Base-by-base conservation (phyloP, 441 rosid species). In the Rhodomyrtus psidioides region DNA sequence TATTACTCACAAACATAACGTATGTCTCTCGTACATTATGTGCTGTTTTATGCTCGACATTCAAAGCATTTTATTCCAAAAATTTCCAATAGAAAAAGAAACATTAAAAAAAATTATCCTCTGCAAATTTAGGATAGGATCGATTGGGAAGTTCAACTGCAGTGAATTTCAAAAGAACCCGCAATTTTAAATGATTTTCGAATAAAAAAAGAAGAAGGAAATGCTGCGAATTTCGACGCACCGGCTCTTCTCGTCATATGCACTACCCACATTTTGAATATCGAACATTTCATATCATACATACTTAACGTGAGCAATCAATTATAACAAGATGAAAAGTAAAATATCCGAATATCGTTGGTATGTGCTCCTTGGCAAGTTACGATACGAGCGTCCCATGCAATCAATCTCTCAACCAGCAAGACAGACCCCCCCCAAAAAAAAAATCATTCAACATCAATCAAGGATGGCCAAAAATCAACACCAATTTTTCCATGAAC, bases 181-280 rank as follows among this genome's bases (percentile, higher is more conserved):
- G 6, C 49, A 21, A 39, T 34, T 10, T 1, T 12, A 13, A 24
- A 70, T 26, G 79, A 6, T 23, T 19, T 34, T 34, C 12, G 2
- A 70, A 17, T 4, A 9, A 5, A 30, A 3, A 30, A 42, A 42
- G 44, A 42, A 17, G 19, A 19, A 19, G 7, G 19, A 30, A 21
- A 65, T 34, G 12, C 9, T 34, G 1, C 15, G 21, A 34, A 10
- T 70, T 21, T 70, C 4, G 0, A 70, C 5, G 8, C 8, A 21
- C 7, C 0, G 0, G 1, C 0, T 34, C 2, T 34, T 39, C 9
- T 34, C 4, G 3, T 9, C 15, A 65, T 34, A 5, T 34, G 8
- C 49, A 34, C 2, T 2, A 4, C 34, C 3, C 5, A 65, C 23
- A 34, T 34, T 9, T 1, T 1, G 14, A 21, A 19, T 34, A 34